These are phyloP conservation scores for Mimosa pudica DNA, from an alignment of 306 rosid genomes.

Conservation along the genomic window DNA sequence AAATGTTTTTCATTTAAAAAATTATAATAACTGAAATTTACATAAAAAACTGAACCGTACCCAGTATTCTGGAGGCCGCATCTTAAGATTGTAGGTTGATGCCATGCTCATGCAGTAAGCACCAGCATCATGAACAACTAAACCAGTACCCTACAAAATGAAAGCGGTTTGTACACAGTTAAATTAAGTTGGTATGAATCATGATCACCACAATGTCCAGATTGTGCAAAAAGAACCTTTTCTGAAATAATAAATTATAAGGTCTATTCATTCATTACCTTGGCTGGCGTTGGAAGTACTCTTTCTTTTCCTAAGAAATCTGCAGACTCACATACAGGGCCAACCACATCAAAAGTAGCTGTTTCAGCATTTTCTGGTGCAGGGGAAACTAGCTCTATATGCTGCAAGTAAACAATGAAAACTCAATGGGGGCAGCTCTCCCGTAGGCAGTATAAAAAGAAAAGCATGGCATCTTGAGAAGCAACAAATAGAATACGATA, in stretches of 20 bases:
- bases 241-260: constrained; percentile 4
- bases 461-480: neutral
- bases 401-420: constrained; percentile 56
- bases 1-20: neutral
- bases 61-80: constrained; percentile 98
- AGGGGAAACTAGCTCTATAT: constrained; percentile 92
- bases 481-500: neutral
- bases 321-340: constrained; percentile 62
- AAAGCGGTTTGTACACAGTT: constrained; percentile 33
- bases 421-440: no score
- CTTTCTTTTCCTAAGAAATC: constrained; percentile 59
- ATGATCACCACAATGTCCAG: constrained; percentile 5
- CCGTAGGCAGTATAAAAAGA: no score
- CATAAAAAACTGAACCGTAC: constrained; percentile 41
- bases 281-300: constrained; percentile 51
- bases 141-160: constrained; percentile 79
- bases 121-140: constrained; percentile 97
- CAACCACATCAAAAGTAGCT: constrained; percentile 49
- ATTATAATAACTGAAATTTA: neutral
- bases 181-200: constrained; percentile 18
- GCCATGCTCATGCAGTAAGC: constrained; percentile 99
- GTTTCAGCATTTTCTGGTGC: constrained; percentile 51
- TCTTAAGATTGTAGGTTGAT: constrained; percentile 93
- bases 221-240: constrained; percentile 7
- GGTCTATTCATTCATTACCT: constrained; percentile 39